Conservation (phyloP, 768 basidiomycete genomes). For the Amylocystis lapponica region DNA sequence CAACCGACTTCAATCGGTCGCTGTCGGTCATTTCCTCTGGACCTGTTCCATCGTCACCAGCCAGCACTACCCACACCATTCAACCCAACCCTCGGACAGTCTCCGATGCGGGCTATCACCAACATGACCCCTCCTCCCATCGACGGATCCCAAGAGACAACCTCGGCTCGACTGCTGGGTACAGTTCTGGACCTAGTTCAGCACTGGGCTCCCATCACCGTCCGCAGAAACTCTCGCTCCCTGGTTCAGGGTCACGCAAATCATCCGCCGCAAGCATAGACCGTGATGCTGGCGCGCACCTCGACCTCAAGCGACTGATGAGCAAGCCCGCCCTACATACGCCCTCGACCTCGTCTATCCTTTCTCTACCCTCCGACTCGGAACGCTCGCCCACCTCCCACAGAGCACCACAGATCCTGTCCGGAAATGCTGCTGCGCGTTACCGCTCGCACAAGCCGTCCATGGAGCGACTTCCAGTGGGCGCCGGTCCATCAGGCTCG, state of each 20-base stretch:
- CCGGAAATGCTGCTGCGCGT: background rate
- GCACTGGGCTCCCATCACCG: too few relatives aligned
- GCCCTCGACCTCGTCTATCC: constrained; percentile 16
- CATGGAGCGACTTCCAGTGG: background rate
- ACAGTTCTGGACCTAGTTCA: too few relatives aligned
- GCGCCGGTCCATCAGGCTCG: background rate
- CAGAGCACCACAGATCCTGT: background rate
- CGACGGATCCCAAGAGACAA: too few relatives aligned
- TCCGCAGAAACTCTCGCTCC: too few relatives aligned
- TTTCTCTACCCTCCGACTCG: constrained; percentile 20
- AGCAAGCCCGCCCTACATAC: constrained; percentile 23
- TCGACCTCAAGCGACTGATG: constrained; percentile 25
- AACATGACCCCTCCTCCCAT: too few relatives aligned
- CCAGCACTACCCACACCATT: too few relatives aligned
- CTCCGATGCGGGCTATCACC: too few relatives aligned
- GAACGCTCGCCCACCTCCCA: constrained; percentile 12
- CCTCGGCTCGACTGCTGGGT: too few relatives aligned
- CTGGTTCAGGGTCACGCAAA: constrained; percentile 12
- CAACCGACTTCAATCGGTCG: too few relatives aligned
- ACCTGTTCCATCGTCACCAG: too few relatives aligned
- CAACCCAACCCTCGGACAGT: too few relatives aligned
- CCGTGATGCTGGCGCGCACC: constrained; percentile 18
- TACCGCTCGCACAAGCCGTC: background rate
- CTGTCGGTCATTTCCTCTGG: too few relatives aligned
- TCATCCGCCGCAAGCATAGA: constrained; percentile 17